Evolutionary conservation across 164 flowering plant species (phyloP), one percentile per base, ranked within the genome.

Genomic region (Euptelea pleiosperma): DNA sequence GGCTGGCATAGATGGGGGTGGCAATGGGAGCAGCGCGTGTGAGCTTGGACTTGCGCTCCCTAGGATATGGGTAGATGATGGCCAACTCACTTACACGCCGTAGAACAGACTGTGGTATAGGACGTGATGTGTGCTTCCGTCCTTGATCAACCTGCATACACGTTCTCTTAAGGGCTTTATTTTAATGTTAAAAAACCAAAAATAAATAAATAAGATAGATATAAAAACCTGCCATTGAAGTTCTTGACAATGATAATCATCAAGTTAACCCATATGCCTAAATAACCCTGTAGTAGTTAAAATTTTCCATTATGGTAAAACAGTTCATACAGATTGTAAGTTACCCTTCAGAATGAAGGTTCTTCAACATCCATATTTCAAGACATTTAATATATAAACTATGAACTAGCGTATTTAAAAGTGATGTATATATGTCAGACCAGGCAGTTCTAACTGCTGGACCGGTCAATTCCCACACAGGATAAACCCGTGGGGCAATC

Each of bases 31-130:
- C 9, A 44, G 52, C 4, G 39, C 22, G 14, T 50, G 61, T 22
- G 7, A 52, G 42, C 52, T 58, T 71, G 35, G 64, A 39, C 36
- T 62, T 62, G 16, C 64, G 61, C 22, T 72, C 65, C 49, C 77
- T 71, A 7, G 85, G 83, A 63, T 80, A 80, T 11, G 86, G 85
- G 64, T 79, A 63, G 21, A 79, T 66, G 35, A 31, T 43, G 9
- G 86, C 77, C 66, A 85, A 69, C 65, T 85, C 88, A 44, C 71
- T 61, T 3, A 85, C 88, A 14, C 78, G 85, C 19, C 51, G 58
- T 50, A 81, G 60, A 30, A 79, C 65, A 9, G 80, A 49, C 31
- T 61, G 69, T 9, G 87, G 83, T 53, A 85, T 69, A 28, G 80
- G 75, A 9, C 62, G 70, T 21, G 72, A 68, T 14, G 74, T 60